Conservation (phyloP, 306 rosid genomes). For the Sicyos edulis region DNA sequence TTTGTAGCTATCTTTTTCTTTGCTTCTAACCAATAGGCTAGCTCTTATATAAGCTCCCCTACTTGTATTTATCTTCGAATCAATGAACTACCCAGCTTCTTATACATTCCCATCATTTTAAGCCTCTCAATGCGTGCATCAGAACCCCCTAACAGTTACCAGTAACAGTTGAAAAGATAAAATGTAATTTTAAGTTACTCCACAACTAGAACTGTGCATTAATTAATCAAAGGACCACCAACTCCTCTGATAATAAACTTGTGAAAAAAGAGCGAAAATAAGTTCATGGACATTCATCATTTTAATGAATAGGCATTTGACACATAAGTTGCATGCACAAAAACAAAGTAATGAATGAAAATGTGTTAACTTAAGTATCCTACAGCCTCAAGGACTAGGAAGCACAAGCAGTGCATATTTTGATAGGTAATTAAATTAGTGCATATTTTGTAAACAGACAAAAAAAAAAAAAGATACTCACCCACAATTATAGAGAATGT, state of each 20-base stretch:
- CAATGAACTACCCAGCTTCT: no score
- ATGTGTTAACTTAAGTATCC: neutral
- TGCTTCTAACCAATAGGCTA: no score
- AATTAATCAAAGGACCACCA: neutral
- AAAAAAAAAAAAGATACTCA: conserved; percentile 33
- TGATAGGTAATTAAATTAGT: neutral
- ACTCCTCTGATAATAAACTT: conserved; percentile 12
- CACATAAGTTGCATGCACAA: neutral
- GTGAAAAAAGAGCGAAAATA: neutral
- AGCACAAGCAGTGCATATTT: neutral
- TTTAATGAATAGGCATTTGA: neutral
- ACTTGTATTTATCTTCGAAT: no score
- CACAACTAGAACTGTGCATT: neutral
- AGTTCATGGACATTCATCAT: conserved; percentile 7
- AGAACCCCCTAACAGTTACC: no score
- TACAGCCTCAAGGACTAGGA: neutral
- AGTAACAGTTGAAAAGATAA: no score
- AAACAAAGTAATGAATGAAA: neutral
- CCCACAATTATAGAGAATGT: conserved; percentile 78
- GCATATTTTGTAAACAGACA: neutral
- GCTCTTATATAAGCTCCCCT: no score
- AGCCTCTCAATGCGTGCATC: no score
- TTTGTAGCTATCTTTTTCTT: neutral
- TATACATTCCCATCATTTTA: no score
- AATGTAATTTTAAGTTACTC: no score